Conservation (phyloP, 225 moss, liverwort and hornwort genomes). For the Ulota crispa region DNA sequence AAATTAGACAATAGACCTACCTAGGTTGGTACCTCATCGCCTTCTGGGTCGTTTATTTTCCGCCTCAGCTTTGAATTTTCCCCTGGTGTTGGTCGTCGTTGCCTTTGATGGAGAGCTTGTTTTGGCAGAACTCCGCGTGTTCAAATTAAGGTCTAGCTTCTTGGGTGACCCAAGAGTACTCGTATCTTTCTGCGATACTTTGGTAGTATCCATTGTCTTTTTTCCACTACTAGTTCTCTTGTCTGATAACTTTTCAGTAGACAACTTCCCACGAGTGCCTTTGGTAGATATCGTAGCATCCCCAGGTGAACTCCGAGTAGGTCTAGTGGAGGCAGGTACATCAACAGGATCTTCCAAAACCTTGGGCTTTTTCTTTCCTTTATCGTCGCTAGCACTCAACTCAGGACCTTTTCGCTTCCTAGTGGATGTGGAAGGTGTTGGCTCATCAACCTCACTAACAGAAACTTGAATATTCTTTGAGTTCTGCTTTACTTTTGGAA, state of each 20-base stretch:
- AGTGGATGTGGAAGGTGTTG: slow-evolving; percentile 21
- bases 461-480: slow-evolving; percentile 9
- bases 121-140: neutral
- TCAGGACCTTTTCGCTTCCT: slow-evolving; percentile 20
- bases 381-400: slow-evolving; percentile 4
- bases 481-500: neutral
- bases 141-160: slow-evolving; percentile 14
- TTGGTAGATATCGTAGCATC: neutral
- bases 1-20: neutral
- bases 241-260: neutral
- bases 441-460: neutral
- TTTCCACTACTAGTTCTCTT: neutral
- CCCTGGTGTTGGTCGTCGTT: slow-evolving; percentile 13
- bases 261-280: slow-evolving; percentile 11
- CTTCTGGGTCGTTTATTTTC: slow-evolving; percentile 3
- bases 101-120: neutral
- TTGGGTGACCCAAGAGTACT: slow-evolving; percentile 17
- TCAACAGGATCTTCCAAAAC: slow-evolving; percentile 2
- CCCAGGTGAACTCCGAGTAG: slow-evolving; percentile 22
- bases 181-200: slow-evolving; percentile 6
- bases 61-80: slow-evolving; percentile 17
- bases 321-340: slow-evolving; percentile 18
- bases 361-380: slow-evolving; percentile 4
- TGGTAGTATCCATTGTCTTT: neutral
- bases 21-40: neutral